Conservation (phyloP, 2,329 filamentous ascomycete genomes). For the Biscogniauxia marginata region DNA sequence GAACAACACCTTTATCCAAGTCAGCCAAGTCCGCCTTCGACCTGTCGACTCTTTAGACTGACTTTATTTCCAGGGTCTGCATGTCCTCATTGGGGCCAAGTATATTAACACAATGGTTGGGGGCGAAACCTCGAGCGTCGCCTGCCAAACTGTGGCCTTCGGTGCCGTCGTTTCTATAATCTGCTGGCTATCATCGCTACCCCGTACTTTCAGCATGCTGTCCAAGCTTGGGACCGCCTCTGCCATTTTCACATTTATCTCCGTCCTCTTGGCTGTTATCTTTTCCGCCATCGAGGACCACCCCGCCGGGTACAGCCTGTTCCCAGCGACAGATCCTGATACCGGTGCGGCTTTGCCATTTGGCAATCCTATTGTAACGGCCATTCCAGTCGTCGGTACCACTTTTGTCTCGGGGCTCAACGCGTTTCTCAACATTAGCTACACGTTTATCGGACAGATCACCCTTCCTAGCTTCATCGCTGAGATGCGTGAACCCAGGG, state of each 20-base stretch:
- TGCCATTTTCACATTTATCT: slow-evolving; percentile 86
- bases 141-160: slow-evolving; percentile 76
- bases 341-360: slow-evolving; percentile 31
- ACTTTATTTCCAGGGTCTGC: slow-evolving; percentile 57
- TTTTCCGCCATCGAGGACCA: slow-evolving; percentile 76
- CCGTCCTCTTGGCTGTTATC: slow-evolving; percentile 78
- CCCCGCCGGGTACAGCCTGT: slow-evolving; percentile 64
- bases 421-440: slow-evolving; percentile 92
- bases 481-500: slow-evolving; percentile 78
- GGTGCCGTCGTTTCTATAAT: slow-evolving; percentile 71
- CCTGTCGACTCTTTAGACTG: slow-evolving; percentile 11
- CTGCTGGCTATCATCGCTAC: slow-evolving; percentile 77
- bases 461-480: slow-evolving; percentile 93
- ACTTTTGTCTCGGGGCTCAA: slow-evolving; percentile 81
- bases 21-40: slow-evolving; percentile 26
- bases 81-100: slow-evolving; percentile 80
- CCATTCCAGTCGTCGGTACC: slow-evolving; percentile 66
- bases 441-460: slow-evolving; percentile 95
- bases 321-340: slow-evolving; percentile 36
- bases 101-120: slow-evolving; percentile 87
- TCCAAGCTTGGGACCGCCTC: slow-evolving; percentile 77
- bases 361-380: slow-evolving; percentile 67
- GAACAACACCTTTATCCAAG: slow-evolving; percentile 91
- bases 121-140: slow-evolving; percentile 55
- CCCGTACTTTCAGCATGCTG: slow-evolving; percentile 79